These are phyloP conservation scores for Xylariaceae sp. DNA, from an alignment of 2,329 filamentous ascomycete genomes.

Conservation along the genomic window DNA sequence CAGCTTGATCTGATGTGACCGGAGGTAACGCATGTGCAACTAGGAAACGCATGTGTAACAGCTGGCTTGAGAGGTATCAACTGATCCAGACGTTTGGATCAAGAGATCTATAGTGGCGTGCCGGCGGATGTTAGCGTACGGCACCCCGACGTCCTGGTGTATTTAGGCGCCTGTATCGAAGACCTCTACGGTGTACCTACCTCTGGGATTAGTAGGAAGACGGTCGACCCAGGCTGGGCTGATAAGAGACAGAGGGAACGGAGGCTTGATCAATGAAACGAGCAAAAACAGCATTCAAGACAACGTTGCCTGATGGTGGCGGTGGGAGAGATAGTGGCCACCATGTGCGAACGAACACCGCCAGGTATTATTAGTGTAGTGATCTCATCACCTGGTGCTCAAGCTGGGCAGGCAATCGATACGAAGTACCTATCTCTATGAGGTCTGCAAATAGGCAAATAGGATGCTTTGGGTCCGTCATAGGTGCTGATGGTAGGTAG, in stretches of 20 bases:
- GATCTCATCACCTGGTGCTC: neutral
- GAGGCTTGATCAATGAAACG: neutral
- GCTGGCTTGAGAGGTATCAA: neutral
- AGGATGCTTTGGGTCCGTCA: too few species aligned
- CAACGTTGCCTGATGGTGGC: neutral
- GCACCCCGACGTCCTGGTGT: slow-evolving; percentile 3
- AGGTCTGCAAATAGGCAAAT: too few species aligned
- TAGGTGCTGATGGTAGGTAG: too few species aligned
- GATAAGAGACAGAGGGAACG: neutral
- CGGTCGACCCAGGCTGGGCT: slow-evolving; percentile 1
- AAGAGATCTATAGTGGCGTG: neutral
- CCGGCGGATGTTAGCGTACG: neutral
- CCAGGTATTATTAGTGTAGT: neutral
- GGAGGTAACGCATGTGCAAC: neutral
- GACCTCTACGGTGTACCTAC: neutral
- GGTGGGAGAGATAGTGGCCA: neutral
- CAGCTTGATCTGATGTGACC: neutral
- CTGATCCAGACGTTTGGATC: neutral
- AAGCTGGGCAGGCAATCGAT: too few species aligned
- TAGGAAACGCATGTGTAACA: neutral
- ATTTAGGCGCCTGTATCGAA: neutral
- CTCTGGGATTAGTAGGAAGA: neutral
- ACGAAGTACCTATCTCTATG: too few species aligned
- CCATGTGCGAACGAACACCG: too few species aligned
- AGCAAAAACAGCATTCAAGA: neutral